Percentiles rank a stretch among this genome's conserved stretches.
These are phyloP conservation scores for Xylariomycetidae sp. DNA, from an alignment of 2,329 filamentous ascomycete species.

Conservation along the genomic window DNA sequence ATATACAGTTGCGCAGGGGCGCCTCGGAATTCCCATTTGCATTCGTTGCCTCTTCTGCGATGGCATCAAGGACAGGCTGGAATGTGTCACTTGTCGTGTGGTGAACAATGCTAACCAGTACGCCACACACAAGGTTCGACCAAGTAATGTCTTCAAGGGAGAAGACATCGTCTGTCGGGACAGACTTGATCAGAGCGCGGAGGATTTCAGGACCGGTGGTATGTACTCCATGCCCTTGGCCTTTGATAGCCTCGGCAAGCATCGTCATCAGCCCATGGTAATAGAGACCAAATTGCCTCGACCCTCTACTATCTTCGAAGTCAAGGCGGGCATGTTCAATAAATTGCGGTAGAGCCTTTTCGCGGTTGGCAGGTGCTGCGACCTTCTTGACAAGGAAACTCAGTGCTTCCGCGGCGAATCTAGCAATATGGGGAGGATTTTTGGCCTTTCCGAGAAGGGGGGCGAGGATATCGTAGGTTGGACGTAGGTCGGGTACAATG, in stretches of 20 bases:
- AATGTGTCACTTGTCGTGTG: conserved; percentile 74
- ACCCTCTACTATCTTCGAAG: conserved; percentile 48
- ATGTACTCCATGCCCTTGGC: conserved; percentile 54
- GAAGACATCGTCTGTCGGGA: conserved; percentile 46
- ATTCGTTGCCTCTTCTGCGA: conserved; percentile 48
- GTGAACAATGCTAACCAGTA: conserved; percentile 78
- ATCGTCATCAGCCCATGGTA: conserved; percentile 87
- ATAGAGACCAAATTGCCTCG: conserved; percentile 63
- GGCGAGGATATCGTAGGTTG: conserved; percentile 77
- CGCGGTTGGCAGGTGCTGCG: conserved; percentile 70
- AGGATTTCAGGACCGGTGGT: conserved; percentile 54
- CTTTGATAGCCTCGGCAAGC: conserved; percentile 76
- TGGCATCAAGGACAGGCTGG: conserved; percentile 57
- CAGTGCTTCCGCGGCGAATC: conserved; percentile 91
- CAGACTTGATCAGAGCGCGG: conserved; percentile 43
- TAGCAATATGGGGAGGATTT: conserved; percentile 80
- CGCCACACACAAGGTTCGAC: conserved; percentile 66
- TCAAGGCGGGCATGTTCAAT: conserved; percentile 69
- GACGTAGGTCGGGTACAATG: conserved; percentile 77
- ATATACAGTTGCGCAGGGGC: conserved; percentile 41
- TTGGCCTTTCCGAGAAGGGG: conserved; percentile 77
- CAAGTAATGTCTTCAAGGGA: conserved; percentile 45
- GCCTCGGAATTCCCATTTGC: conserved; percentile 28
- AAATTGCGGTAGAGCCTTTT: conserved; percentile 67
- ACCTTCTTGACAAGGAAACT: conserved; percentile 92